These are phyloP conservation scores for Pistacia atlantica DNA, from an alignment of 345 rosid species.

Conservation along the genomic window DNA sequence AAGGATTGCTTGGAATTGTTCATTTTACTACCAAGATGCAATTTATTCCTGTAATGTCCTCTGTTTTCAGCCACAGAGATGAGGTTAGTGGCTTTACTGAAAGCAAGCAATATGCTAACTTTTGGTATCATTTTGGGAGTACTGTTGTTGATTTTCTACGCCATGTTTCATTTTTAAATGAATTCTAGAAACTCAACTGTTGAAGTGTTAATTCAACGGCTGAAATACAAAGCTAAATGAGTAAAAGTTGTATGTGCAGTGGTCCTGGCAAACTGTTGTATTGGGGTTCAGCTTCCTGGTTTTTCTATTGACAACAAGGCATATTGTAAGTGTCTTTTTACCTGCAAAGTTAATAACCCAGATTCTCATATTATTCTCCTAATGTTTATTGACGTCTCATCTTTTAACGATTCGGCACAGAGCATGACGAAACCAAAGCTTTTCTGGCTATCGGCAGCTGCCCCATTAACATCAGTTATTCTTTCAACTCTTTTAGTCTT, in stretches of 20 bases:
- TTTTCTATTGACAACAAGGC: slow-evolving; percentile 74
- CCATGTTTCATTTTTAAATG: neutral
- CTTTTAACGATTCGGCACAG: slow-evolving; percentile 38
- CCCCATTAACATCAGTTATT: slow-evolving; percentile 84
- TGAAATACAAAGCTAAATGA: neutral
- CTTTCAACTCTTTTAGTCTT: slow-evolving; percentile 59
- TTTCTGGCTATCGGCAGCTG: slow-evolving; percentile 95
- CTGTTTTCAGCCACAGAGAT: slow-evolving; percentile 54
- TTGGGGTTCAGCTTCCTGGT: slow-evolving; percentile 73
- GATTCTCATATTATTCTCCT: neutral
- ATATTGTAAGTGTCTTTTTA: slow-evolving; percentile 55
- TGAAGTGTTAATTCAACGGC: neutral
- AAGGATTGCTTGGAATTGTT: slow-evolving; percentile 92
- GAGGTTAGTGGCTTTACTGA: slow-evolving; percentile 50
- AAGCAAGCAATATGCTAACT: slow-evolving; percentile 10
- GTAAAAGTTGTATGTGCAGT: slow-evolving; percentile 52
- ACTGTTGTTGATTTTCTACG: neutral
- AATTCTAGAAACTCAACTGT: neutral
- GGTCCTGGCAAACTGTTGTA: slow-evolving; percentile 89
- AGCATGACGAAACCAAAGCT: slow-evolving; percentile 84
- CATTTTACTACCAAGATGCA: slow-evolving; percentile 95
- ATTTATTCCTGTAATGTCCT: slow-evolving; percentile 68
- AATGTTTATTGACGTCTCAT: neutral
- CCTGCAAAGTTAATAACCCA: neutral
- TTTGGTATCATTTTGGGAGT: slow-evolving; percentile 4